phyloP scores from a whole-genome alignment of 148 eudicot genomes.

The Linanthus parryae region DNA sequence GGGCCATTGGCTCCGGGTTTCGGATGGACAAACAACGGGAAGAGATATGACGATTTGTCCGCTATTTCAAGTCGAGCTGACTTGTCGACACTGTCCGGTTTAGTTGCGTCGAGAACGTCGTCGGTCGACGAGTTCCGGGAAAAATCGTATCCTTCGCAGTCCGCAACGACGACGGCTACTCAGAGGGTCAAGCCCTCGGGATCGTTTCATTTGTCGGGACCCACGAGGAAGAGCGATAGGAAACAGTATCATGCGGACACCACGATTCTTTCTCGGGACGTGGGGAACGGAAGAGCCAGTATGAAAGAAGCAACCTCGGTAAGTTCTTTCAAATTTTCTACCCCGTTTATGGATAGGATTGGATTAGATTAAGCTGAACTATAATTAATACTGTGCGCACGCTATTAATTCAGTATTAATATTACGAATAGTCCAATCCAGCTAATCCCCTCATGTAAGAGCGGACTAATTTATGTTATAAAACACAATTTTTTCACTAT shows the following conservation, averaged over 20 bases:
- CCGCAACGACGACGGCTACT: constrained; percentile 13
- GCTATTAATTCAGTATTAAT: too few relatives aligned
- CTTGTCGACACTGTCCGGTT: constrained; percentile 31
- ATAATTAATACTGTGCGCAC: too few relatives aligned
- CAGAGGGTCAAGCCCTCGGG: constrained; percentile 22
- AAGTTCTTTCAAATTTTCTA: too few relatives aligned
- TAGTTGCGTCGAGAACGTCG: constrained; percentile 33
- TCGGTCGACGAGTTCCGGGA: constrained; percentile 25
- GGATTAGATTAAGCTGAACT: too few relatives aligned
- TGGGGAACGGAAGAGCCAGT: constrained; percentile 32
- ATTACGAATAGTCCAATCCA: too few relatives aligned
- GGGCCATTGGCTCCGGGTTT: constrained; percentile 58
- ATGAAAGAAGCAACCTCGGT: constrained; percentile 40
- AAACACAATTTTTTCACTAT: too few relatives aligned
- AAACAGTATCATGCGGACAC: constrained; percentile 15
- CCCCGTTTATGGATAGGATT: too few relatives aligned
- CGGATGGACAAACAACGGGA: constrained; percentile 38
- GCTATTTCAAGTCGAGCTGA: constrained; percentile 24
- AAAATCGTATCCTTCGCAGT: constrained; percentile 15
- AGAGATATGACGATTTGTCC: constrained; percentile 31
- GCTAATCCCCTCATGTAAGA: too few relatives aligned
- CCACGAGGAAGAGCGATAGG: constrained; percentile 28
- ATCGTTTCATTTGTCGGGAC: constrained; percentile 15
- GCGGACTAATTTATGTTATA: too few relatives aligned
- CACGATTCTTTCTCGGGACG: constrained; percentile 21